Evolutionary conservation across 495 filamentous ascomycete species (phyloP).

Genomic region (Lepraria neglecta): DNA sequence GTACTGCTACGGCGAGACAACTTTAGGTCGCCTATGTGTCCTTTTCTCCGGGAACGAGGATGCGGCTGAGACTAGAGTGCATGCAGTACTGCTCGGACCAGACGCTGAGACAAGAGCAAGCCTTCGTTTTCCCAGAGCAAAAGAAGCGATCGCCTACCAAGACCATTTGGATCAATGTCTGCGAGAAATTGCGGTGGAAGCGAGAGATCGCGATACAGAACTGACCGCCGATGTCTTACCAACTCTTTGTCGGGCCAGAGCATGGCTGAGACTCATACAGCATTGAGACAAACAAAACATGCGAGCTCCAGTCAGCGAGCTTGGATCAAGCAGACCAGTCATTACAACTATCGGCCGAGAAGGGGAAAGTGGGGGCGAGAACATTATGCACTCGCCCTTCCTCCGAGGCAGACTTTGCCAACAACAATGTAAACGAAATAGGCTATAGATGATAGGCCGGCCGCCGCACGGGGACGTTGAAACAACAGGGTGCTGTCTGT

Average conservation of each 20-base stretch:
- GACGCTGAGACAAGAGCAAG: constrained; percentile 8
- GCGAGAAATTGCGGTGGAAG: neutral
- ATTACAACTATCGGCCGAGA: neutral
- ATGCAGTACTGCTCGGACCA: constrained; percentile 6
- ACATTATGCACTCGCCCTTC: too few species aligned
- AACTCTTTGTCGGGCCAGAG: constrained; percentile 19
- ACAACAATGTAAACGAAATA: too few species aligned
- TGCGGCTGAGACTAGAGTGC: neutral
- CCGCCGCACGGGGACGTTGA: too few species aligned
- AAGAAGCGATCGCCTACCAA: neutral
- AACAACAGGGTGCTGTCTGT: too few species aligned
- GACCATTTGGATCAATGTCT: constrained; percentile 11
- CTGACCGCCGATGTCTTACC: constrained; percentile 10
- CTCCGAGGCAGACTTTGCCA: too few species aligned
- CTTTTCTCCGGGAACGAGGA: constrained; percentile 9
- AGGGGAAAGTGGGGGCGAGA: too few species aligned
- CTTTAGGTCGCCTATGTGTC: constrained; percentile 10
- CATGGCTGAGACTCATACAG: constrained; percentile 15
- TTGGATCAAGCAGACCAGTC: neutral
- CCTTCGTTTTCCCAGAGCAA: neutral
- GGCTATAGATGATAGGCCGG: too few species aligned
- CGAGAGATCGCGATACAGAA: constrained; percentile 20
- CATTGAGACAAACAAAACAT: neutral
- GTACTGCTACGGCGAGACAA: constrained; percentile 2
- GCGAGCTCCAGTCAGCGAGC: neutral